Base-by-base conservation (phyloP, 495 filamentous ascomycete genomes). In the Penicillium daleae region DNA sequence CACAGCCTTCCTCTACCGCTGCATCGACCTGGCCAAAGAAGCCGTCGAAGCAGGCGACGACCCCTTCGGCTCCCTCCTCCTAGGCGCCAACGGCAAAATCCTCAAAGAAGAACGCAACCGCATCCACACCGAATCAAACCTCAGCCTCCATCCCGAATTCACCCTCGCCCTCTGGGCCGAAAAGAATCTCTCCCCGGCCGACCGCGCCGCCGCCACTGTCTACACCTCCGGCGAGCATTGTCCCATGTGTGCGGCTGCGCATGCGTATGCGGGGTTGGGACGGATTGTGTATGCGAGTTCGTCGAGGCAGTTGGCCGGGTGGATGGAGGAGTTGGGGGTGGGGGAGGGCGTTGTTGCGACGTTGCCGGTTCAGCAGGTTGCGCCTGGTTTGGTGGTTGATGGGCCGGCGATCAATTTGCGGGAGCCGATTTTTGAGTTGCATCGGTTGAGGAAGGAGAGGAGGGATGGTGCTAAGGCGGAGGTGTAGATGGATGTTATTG, bases 161-260 rank as follows among this genome's bases (percentile, higher is more conserved):
- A 62, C 51, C 2, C 59, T 68, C 29, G 66, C 52, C 4, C 12
- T 39, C 19, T 68, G 66, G 66, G 63, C 66, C 21, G 59, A 66
- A 17, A 52, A 62, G n/a, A 62, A 76, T 35, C 13, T 76, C 49
- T 33, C 57, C 1, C 42, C 67, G 1, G 66, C 58, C 6, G 71
- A 68, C 26, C 71, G 74, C 51, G 64, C 66, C 1, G 27, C 60
- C 2, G 55, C 71, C 12, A 72, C 68, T 0, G 62, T 75, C 37
- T 76, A 76, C 46, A 75, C 74, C 1, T 75, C 74, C 19, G 71
- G 72, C 55, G 74, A 76, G 53, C 74, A 76, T 57, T 76, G 74
- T 60, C 65, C 67, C 9, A 76, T 75, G 74, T 76, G 72, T 58
- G 24, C 74, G 10, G 60, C 64, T n/a, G 65, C 67, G 6, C 74